Conservation (phyloP, 768 basidiomycete genomes). For the Holtermannia corniformis region DNA sequence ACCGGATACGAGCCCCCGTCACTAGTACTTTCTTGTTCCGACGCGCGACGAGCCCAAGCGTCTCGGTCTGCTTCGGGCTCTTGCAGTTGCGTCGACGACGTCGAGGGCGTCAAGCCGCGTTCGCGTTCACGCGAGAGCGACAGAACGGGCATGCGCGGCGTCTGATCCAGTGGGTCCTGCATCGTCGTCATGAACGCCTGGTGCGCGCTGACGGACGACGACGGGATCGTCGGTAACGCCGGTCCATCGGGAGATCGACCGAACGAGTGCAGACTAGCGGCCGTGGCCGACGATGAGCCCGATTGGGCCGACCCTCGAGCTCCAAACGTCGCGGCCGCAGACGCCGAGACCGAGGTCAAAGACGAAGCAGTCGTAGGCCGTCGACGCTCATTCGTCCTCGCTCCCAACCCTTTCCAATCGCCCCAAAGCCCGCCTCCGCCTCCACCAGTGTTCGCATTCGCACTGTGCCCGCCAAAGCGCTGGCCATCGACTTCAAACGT, state of each 20-base stretch:
- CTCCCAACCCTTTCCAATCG: conserved; percentile 23
- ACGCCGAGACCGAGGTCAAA: background rate
- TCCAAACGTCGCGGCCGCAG: too few relatives aligned
- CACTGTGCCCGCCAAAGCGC: conserved; percentile 19
- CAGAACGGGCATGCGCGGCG: background rate
- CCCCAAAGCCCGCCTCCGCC: conserved; percentile 9
- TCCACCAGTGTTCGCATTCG: background rate
- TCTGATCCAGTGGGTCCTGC: background rate
- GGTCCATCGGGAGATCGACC: background rate
- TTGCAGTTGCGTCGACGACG: conserved; percentile 1
- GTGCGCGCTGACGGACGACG: background rate
- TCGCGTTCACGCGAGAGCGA: background rate
- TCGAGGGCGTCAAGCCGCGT: conserved; percentile 4
- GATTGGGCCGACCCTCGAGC: background rate
- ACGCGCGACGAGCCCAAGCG: background rate
- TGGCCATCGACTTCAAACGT: conserved; percentile 37
- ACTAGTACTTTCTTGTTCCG: background rate
- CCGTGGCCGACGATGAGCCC: background rate
- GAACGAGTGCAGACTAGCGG: background rate
- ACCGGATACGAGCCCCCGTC: too few relatives aligned
- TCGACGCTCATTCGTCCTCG: conserved; percentile 5
- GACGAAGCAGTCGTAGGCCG: conserved; percentile 6
- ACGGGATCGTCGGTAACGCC: background rate
- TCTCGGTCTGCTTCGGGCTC: conserved; percentile 1
- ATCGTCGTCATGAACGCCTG: too few relatives aligned